A percentile compares a stretch with the other conserved stretches of the same genome.
These are phyloP conservation scores for Forsythia suspensa DNA, from an alignment of 257 asterid species.

Conservation along the genomic window DNA sequence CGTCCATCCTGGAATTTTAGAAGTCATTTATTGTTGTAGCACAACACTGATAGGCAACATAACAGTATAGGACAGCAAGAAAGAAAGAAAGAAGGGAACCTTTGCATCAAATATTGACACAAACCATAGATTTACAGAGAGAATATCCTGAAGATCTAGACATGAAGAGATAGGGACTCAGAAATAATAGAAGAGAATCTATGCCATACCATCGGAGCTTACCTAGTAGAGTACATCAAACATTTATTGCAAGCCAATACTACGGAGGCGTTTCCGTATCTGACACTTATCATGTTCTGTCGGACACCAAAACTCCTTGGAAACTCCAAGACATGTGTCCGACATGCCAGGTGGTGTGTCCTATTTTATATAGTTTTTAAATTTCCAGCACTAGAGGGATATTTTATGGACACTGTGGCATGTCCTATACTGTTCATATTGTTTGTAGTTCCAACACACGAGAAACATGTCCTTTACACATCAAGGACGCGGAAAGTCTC, in stretches of 20 bases:
- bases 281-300: not conserved
- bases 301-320: not conserved
- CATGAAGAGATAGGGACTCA: not conserved
- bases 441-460: not conserved
- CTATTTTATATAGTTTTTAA: not conserved
- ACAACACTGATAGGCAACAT: slow-evolving; percentile 1
- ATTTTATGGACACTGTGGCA: not conserved
- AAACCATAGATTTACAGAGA: not conserved
- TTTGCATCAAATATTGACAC: not conserved
- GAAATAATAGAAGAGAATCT: not conserved
- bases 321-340: not conserved
- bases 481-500: not conserved
- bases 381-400: not conserved
- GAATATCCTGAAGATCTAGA: not conserved
- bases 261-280: not conserved
- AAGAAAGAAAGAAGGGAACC: not conserved
- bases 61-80: not conserved
- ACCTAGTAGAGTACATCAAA: not conserved
- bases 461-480: not conserved
- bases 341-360: not conserved
- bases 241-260: not conserved
- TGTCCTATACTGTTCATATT: not conserved
- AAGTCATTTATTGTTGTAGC: slow-evolving; percentile 15
- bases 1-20: slow-evolving; percentile 48
- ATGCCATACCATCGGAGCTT: not conserved